Conservation (phyloP, 169 alveolate species). For the Eimeria sp. region DNA sequence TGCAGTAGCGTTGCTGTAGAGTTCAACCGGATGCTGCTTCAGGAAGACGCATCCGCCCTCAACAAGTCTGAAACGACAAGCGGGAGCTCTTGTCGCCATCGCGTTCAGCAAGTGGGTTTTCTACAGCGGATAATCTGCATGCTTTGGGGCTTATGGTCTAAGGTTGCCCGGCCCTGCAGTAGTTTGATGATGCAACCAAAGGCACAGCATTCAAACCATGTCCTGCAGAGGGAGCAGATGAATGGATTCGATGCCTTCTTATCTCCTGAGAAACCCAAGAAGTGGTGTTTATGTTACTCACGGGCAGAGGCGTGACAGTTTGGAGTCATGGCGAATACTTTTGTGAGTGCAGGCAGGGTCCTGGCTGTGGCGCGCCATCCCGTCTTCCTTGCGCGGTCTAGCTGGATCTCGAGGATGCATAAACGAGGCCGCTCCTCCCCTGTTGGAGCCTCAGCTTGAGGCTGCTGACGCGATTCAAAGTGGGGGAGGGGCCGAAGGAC, state of each 20-base stretch:
- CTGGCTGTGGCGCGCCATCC: conserved; percentile 72
- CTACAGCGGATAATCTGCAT: neutral
- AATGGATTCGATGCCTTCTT: neutral
- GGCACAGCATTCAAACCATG: neutral
- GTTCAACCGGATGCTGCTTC: conserved; percentile 28
- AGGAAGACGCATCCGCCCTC: neutral
- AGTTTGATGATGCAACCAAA: neutral
- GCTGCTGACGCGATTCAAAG: neutral
- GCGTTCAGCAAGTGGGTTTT: conserved; percentile 54
- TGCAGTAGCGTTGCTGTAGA: conserved; percentile 41
- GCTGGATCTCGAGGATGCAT: conserved; percentile 44
- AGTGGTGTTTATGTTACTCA: neutral
- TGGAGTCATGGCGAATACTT: neutral
- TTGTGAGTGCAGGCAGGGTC: conserved; percentile 67
- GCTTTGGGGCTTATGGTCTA: neutral
- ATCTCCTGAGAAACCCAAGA: neutral
- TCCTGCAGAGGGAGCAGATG: too few relatives aligned
- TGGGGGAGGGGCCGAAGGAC: neutral
- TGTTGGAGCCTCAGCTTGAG: neutral
- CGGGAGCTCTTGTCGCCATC: conserved; percentile 57
- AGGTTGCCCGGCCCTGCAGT: neutral
- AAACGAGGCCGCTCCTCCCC: neutral
- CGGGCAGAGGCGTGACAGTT: neutral
- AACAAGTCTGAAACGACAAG: neutral
- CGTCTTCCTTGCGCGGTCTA: conserved; percentile 59